Base-by-base conservation (phyloP, 345 rosid species). In the Adansonia digitata region DNA sequence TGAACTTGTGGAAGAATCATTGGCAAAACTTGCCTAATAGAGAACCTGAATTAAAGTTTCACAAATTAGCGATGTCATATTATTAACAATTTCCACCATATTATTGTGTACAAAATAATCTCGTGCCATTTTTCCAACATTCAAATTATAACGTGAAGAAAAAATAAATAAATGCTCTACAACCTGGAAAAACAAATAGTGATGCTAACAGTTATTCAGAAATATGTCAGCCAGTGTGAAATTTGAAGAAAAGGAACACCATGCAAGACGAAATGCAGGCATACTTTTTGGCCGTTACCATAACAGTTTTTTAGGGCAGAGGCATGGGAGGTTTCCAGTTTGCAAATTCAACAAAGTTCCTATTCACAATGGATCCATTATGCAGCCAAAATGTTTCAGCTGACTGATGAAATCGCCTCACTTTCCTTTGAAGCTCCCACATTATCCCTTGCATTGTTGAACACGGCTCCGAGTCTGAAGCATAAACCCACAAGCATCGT, bases 361-460 rank as follows among this genome's bases (percentile, higher is more conserved):
- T 83, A 65, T 90, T 90, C 61, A 93, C 92, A 62, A 87, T 51
- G 49, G 97, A 81, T 37, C 84, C 81, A 80, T 95, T 89, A 80
- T 91, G 99, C 82, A 95, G 85, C 99, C 99, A 95, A 84, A 93
- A 95, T 66, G 99, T 95, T 81, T 90, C 98, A 0, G 91, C 77
- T 7, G 98, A 95, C 62, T 87, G 99, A 72, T 95, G 97, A 77
- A 95, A 95, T 49, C 83, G 85, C 89, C 98, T 88, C 71, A 88
- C 93, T 86, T 91, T 95, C 73, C 94, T 88, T 77, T 93, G 99
- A 75, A 95, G 94, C 79, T 95, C 98, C 99, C 97, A 93, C 74
- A 95, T 10, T 73, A 95, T 81, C 73, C 94, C 99, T 81, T 74
- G 83, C 82, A 87, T 89, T 29, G 98, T 92, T 56, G 98, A 93